Evolutionary conservation across 2,329 filamentous ascomycete genomes (phyloP).

Genomic region (Aspergillus pseudoglaucus): DNA sequence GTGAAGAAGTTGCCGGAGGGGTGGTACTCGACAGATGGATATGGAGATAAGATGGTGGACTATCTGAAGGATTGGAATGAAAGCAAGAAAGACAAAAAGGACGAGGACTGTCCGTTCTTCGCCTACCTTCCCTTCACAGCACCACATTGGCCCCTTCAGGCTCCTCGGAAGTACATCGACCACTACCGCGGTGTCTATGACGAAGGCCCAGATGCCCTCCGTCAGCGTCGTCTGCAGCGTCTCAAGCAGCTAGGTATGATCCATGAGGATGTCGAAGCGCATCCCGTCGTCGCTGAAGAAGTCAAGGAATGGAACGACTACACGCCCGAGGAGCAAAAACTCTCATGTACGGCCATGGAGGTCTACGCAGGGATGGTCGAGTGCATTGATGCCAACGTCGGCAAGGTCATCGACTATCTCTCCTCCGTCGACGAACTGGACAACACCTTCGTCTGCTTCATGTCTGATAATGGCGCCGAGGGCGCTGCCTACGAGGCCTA

Average conservation of each 20-base stretch:
- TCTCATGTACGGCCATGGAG: slow-evolving; percentile 51
- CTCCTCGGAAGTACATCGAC: slow-evolving; percentile 48
- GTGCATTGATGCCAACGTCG: slow-evolving; percentile 54
- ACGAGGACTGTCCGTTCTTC: slow-evolving; percentile 47
- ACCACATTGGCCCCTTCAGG: slow-evolving; percentile 59
- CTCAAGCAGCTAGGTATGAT: slow-evolving; percentile 55
- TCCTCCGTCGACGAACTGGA: slow-evolving; percentile 52
- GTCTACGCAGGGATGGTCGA: slow-evolving; percentile 61
- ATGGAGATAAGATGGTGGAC: slow-evolving; percentile 47
- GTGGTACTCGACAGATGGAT: slow-evolving; percentile 51
- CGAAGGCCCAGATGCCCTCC: slow-evolving; percentile 53
- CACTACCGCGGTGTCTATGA: slow-evolving; percentile 57
- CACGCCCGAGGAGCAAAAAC: slow-evolving; percentile 32
- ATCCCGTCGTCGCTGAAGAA: slow-evolving; percentile 35
- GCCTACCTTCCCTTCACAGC: slow-evolving; percentile 57
- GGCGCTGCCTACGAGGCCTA: slow-evolving; percentile 54
- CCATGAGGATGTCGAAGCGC: slow-evolving; percentile 37
- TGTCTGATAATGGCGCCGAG: slow-evolving; percentile 59
- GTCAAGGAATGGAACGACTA: slow-evolving; percentile 39
- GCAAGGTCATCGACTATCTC: slow-evolving; percentile 53
- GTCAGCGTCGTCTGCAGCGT: slow-evolving; percentile 46
- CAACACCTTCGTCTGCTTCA: slow-evolving; percentile 59
- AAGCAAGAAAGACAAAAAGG: slow-evolving; percentile 39
- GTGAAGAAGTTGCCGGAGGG: slow-evolving; percentile 43
- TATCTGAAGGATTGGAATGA: slow-evolving; percentile 47